These are phyloP conservation scores for Mesotaenium endlicherianum DNA, from an alignment of 139 green algal species.

Conservation along the genomic window DNA sequence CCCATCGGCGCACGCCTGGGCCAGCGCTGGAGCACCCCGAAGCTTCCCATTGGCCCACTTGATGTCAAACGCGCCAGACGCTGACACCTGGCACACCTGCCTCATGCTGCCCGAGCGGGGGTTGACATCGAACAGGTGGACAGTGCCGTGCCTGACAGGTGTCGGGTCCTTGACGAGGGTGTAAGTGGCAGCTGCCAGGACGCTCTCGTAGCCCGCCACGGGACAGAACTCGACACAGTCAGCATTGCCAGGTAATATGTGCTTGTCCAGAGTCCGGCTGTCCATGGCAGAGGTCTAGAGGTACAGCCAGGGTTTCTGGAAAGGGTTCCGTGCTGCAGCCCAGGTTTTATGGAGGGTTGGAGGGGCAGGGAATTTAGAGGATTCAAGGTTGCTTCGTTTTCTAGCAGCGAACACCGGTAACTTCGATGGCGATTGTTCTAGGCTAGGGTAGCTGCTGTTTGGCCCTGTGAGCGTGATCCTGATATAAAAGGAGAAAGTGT, in stretches of 20 bases:
- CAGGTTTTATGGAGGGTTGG: too few species aligned
- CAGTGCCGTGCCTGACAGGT: not conserved
- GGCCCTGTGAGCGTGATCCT: too few species aligned
- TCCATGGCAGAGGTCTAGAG: too few species aligned
- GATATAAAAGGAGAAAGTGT: too few species aligned
- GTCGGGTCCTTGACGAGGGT: not conserved
- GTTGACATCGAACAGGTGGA: slow-evolving; percentile 28
- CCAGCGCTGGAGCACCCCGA: not conserved
- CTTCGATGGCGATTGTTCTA: too few species aligned
- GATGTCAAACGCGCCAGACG: slow-evolving; percentile 49
- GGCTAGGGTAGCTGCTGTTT: too few species aligned
- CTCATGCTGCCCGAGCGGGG: not conserved
- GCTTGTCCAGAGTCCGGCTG: too few species aligned
- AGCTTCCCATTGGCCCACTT: slow-evolving; percentile 11
- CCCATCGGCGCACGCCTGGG: slow-evolving; percentile 40
- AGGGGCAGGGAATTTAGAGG: too few species aligned
- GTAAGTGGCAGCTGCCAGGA: slow-evolving; percentile 42
- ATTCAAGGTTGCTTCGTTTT: too few species aligned
- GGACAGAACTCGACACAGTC: slow-evolving; percentile 54
- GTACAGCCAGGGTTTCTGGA: too few species aligned
- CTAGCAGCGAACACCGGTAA: too few species aligned
- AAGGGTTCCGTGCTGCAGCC: too few species aligned
- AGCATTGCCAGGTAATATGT: slow-evolving; percentile 44
- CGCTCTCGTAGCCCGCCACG: slow-evolving; percentile 27
- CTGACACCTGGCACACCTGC: not conserved